Percentiles rank a stretch among this genome's conserved stretches.
phyloP scores from a whole-genome alignment of 108 stramenopile species.

The Nitzschia sp. region DNA sequence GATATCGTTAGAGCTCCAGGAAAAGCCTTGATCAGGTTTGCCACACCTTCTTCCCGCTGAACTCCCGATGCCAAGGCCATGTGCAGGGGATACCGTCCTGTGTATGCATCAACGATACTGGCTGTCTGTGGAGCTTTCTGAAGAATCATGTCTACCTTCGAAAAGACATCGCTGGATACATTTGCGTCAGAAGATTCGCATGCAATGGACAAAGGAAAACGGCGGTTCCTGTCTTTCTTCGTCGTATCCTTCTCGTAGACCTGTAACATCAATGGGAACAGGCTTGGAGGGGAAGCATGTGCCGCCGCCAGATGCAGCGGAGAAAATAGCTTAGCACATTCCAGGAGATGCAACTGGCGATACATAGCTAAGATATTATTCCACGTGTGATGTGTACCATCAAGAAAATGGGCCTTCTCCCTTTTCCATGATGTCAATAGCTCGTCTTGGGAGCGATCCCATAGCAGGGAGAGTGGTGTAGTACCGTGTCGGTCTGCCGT shows the following conservation, averaged over 20 bases:
- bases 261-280: slow-evolving; percentile 20
- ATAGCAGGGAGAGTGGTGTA: slow-evolving; percentile 31
- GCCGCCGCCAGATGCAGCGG: slow-evolving; percentile 19
- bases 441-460: slow-evolving; percentile 28
- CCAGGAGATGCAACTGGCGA: neutral
- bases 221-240: slow-evolving; percentile 9
- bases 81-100: slow-evolving; percentile 52
- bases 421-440: slow-evolving; percentile 16
- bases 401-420: neutral
- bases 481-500: slow-evolving; percentile 3
- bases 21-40: slow-evolving; percentile 14
- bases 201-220: slow-evolving; percentile 17
- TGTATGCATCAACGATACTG: neutral
- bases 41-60: slow-evolving; percentile 19
- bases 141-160: slow-evolving; percentile 21
- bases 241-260: slow-evolving; percentile 13
- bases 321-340: neutral
- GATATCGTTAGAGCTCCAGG: slow-evolving; percentile 15
- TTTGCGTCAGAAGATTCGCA: slow-evolving; percentile 21
- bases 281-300: slow-evolving; percentile 9
- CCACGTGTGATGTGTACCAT: slow-evolving; percentile 13
- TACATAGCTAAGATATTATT: slow-evolving; percentile 26
- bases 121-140: slow-evolving; percentile 4
- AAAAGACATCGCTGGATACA: slow-evolving; percentile 20
- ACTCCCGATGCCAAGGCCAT: slow-evolving; percentile 54